Evolutionary conservation across 2,329 filamentous ascomycete species (phyloP).

Genomic region (Aspergillus niger): DNA sequence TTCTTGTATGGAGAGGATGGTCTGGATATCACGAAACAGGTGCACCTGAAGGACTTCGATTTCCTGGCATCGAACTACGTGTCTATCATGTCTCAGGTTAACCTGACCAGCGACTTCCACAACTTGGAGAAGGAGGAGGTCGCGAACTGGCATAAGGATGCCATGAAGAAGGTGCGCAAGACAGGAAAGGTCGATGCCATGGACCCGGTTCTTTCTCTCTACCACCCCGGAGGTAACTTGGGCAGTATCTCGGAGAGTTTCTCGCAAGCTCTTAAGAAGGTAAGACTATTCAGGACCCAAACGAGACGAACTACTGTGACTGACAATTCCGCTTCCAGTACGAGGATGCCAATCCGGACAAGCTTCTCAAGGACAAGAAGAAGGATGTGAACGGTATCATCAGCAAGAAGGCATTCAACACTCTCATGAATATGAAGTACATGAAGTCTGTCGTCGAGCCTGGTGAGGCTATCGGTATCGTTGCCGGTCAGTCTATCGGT

Average conservation of each 20-base stretch:
- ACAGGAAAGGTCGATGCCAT: constrained; percentile 66
- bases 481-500: constrained; percentile 93
- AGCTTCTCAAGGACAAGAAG: constrained; percentile 63
- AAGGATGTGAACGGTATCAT: constrained; percentile 44
- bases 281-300: constrained; percentile 31
- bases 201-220: constrained; percentile 74
- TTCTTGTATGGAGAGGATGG: constrained; percentile 98
- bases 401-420: constrained; percentile 74
- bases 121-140: constrained; percentile 68
- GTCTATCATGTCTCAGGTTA: constrained; percentile 76
- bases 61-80: constrained; percentile 85
- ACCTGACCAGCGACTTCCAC: constrained; percentile 60
- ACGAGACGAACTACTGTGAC: constrained; percentile 8
- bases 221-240: constrained; percentile 73
- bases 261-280: constrained; percentile 66
- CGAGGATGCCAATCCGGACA: constrained; percentile 71
- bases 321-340: constrained; percentile 55
- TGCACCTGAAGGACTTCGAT: constrained; percentile 84
- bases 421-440: constrained; percentile 88
- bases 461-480: constrained; percentile 93
- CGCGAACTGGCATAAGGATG: constrained; percentile 61
- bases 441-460: constrained; percentile 88
- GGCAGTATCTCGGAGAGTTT: constrained; percentile 91
- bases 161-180: constrained; percentile 79
- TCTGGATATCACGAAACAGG: constrained; percentile 90